phyloP scores from a whole-genome alignment of 2,329 filamentous ascomycete genomes.

The Nemania sp. region DNA sequence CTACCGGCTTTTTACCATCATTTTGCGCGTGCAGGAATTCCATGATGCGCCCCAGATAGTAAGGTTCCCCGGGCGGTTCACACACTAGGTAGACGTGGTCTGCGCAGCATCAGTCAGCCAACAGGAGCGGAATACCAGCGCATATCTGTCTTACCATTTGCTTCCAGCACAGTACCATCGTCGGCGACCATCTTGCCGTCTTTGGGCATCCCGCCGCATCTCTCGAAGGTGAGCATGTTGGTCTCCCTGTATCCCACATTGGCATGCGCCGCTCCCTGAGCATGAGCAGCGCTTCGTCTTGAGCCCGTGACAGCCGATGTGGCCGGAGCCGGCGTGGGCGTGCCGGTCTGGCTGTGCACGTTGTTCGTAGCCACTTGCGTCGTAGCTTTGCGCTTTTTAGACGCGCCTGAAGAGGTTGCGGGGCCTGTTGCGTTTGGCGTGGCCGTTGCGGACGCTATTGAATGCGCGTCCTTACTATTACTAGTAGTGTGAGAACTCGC shows the following conservation, averaged over 20 bases:
- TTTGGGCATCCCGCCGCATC: conserved; percentile 68
- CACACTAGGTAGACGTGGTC: conserved; percentile 93
- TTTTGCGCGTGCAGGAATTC: conserved; percentile 89
- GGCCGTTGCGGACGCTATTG: conserved; percentile 32
- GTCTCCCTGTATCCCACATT: conserved; percentile 61
- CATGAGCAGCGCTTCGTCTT: conserved; percentile 35
- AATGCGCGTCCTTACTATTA: conserved; percentile 37
- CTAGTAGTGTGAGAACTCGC: conserved; percentile 32
- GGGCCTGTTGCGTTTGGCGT: conserved; percentile 27
- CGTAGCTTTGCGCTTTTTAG: conserved; percentile 87
- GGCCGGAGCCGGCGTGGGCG: conserved; percentile 32
- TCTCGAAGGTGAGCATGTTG: conserved; percentile 89
- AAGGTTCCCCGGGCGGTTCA: conserved; percentile 95
- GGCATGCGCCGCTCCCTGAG: conserved; percentile 28
- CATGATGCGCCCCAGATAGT: conserved; percentile 98
- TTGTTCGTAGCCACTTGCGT: conserved; percentile 42
- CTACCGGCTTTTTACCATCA: conserved; percentile 72
- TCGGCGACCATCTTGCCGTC: conserved; percentile 84
- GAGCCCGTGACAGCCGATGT: conserved; percentile 36
- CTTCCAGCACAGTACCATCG: conserved; percentile 80
- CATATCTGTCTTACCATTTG: conserved; percentile 73
- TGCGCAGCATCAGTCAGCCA: conserved; percentile 46
- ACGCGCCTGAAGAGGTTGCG: conserved; percentile 43
- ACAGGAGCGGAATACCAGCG: conserved; percentile 28
- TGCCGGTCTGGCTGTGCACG: conserved; percentile 36